Percentiles rank a stretch among this genome's conserved stretches.
Evolutionary conservation across 2,329 filamentous ascomycete genomes (phyloP).

Genomic region (Amphichorda felina): DNA sequence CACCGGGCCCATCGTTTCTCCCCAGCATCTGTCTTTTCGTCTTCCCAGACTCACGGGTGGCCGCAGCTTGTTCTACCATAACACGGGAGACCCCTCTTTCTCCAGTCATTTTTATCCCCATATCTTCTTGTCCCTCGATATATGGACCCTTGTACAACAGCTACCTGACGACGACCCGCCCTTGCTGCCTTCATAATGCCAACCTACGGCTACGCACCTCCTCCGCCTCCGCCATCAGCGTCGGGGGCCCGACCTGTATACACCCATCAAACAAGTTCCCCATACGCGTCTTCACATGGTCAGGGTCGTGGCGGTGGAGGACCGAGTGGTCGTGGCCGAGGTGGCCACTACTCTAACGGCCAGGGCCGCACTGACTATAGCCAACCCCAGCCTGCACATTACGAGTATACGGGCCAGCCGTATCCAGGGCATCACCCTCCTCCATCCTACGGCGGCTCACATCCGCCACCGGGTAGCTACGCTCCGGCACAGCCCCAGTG

Average conservation of each 20-base stretch:
- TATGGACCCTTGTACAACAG: not conserved
- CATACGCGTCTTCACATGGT: constrained; percentile 10
- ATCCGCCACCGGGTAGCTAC: constrained; percentile 23
- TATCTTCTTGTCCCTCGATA: not conserved
- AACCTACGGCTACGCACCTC: constrained; percentile 41
- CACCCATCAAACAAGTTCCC: not conserved
- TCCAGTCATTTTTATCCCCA: no score
- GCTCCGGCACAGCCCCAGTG: constrained; percentile 27
- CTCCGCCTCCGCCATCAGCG: constrained; percentile 27
- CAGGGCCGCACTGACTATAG: constrained; percentile 8
- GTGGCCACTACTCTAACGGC: constrained; percentile 22
- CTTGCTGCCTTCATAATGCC: constrained; percentile 23
- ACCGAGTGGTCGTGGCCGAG: constrained; percentile 20
- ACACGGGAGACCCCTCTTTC: no score
- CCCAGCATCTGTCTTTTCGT: no score
- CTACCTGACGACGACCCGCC: no score
- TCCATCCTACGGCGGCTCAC: constrained; percentile 26
- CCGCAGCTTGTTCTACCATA: no score
- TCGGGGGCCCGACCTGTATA: not conserved
- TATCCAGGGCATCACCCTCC: constrained; percentile 20
- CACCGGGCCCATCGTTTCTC: no score
- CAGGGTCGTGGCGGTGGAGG: constrained; percentile 18
- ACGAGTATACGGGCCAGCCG: constrained; percentile 13
- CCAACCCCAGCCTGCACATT: constrained; percentile 1
- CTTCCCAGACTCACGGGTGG: no score